Conservation (phyloP, 1,139 yeast genomes). For the Wickerhamiella pararugosa region DNA sequence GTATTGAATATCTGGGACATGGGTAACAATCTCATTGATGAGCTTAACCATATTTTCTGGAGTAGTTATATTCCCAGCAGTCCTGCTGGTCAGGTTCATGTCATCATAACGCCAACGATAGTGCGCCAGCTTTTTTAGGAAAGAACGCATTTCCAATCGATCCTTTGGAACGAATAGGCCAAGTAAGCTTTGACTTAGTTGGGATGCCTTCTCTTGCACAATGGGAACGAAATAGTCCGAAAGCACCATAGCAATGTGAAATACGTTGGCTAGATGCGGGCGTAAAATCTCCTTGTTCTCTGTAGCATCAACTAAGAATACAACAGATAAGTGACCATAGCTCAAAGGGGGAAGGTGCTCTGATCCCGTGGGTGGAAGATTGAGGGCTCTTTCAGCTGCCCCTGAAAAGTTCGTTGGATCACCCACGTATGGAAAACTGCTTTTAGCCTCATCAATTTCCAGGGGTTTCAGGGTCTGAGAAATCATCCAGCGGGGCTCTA, state of each 20-base stretch:
- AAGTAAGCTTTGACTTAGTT: slow-evolving; percentile 57
- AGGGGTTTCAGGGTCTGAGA: slow-evolving; percentile 39
- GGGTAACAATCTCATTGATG: slow-evolving; percentile 42
- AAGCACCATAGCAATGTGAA: slow-evolving; percentile 69
- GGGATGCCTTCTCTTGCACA: slow-evolving; percentile 75
- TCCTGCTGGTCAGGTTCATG: slow-evolving; percentile 21
- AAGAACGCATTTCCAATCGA: background rate
- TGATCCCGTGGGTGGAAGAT: background rate
- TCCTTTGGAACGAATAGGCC: slow-evolving; percentile 9
- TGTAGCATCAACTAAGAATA: slow-evolving; percentile 68
- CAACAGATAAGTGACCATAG: slow-evolving; percentile 71
- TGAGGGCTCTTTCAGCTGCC: slow-evolving; percentile 2
- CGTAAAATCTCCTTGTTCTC: slow-evolving; percentile 29
- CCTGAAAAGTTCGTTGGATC: slow-evolving; percentile 31
- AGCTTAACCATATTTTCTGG: slow-evolving; percentile 79
- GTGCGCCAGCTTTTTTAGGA: background rate
- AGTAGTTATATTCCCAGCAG: slow-evolving; percentile 52
- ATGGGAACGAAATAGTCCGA: slow-evolving; percentile 75
- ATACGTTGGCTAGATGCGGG: slow-evolving; percentile 48
- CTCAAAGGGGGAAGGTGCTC: slow-evolving; percentile 44
- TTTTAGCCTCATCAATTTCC: slow-evolving; percentile 21
- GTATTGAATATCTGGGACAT: slow-evolving; percentile 43
- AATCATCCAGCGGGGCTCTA: slow-evolving; percentile 78
- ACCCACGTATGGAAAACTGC: slow-evolving; percentile 58
- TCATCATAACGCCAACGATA: slow-evolving; percentile 73